Evolutionary conservation across 2,329 filamentous ascomycete species (phyloP), one percentile per base, ranked within the genome.

Genomic region (Macrophomina tecta): DNA sequence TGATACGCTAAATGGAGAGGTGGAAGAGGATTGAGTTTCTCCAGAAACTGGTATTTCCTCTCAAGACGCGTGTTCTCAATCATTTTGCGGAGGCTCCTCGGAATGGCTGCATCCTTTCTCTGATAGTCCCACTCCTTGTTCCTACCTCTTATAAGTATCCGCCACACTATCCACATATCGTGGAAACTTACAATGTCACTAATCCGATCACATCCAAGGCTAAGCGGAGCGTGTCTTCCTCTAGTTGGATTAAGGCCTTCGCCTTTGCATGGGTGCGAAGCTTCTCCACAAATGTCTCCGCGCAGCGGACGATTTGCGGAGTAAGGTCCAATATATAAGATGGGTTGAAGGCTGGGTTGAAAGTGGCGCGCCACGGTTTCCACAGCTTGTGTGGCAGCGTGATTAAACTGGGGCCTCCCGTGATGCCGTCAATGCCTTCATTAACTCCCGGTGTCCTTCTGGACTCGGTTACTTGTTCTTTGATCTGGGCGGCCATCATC

Each of bases 301-400:
- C 70, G 36, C 80, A 75, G 11, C 77, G 73, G 1, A 80, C 45
- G 12, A 81, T 74, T 2, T 74, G 72, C 9, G 71, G 68, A 9
- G 74, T 68, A 69, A 78, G 66, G 9, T 73, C 73, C 32, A 73
- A 73, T 8, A 80, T 68, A 58, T 78, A 70, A 11, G 67, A 70
- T 2, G 73, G 68, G 1, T 71, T 67, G 67, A 81, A 81, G 0
- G 76, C 77, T 2, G 78, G 78, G 6, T 68, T 70, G 58, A 69
- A 70, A 9, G 40, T 51, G 28, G 68, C 66, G 3, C 69, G 67
- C 38, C 68, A 61, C 14, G 28, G n/a, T 52, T 67, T 70, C 69
- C 67, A 70, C 1, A 64, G 51, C 16, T 32, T 65, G 5, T 68
- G 62, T 2, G 64, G 42, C n/a, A 71, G 58, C 0, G 72, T 71